Base-by-base conservation (phyloP, 2,329 filamentous ascomycete genomes). In the Phialocephala subalpina region DNA sequence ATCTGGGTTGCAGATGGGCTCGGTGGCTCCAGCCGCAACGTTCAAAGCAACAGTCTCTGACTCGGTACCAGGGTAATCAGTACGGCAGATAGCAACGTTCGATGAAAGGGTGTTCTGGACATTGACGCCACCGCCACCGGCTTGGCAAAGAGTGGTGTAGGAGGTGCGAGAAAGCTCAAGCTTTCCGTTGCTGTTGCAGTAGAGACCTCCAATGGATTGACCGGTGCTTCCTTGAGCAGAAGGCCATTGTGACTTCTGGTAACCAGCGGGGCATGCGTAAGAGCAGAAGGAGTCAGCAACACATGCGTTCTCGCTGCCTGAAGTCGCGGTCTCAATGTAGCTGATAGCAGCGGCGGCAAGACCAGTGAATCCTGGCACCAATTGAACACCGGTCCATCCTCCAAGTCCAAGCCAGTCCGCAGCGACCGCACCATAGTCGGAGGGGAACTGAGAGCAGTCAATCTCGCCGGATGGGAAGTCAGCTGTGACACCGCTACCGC, bases 41-140 rank as follows among this genome's bases (percentile, higher is more conserved):
- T 87, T 80, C 56, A 94, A 82, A 55, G 95, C 92, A 66, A 98
- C 86, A 62, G 92, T 92, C 89, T 97, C 95, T 73, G 85, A 85
- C 83, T 99, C 96, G 66, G 89, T 94, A 76, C 94, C 95, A 68
- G 96, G 96, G 81, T 99, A 99, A 79, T 97, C 94, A 71, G 96
- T 98, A 79, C 93, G 93, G 88, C 96, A 99, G 73, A 97, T 86
- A 53, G 91, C 86, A 33, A 92, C 90, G 52, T 86, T 81, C 42
- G 86, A 77, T 58, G 79, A 76, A 38, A 97, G 84, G 63, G 90
- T 88, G 85, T 97, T 99, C 78, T 90, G 77, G 67, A 97, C 87
- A 66, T 84, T 83, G 71, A 97, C 87, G 70, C 90, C 87, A 47
- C 89, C 88, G 58, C 66, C 70, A 68, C 94, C 94, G 36, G 81